A percentile compares a stretch with the other conserved stretches of the same genome.
These are phyloP conservation scores for Trichosporon sp. DNA, from an alignment of 1,284 basidiomycete species.

Conservation along the genomic window DNA sequence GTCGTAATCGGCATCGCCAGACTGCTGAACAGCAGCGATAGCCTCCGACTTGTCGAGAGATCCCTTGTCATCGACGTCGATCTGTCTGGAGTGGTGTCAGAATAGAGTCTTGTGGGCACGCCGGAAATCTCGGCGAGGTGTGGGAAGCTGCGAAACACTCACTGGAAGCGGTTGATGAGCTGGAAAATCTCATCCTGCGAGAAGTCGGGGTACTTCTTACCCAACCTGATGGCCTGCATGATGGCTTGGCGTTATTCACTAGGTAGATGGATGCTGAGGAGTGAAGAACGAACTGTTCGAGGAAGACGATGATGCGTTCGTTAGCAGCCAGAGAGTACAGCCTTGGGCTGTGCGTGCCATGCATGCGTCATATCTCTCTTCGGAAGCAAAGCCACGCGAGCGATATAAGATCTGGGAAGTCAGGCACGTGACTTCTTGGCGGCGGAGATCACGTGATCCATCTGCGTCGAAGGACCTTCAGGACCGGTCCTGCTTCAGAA, in stretches of 20 bases:
- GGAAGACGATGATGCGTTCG: slow-evolving; percentile 19
- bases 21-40: slow-evolving; percentile 72
- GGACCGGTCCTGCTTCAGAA: neutral
- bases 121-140: slow-evolving; percentile 18
- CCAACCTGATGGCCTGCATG: slow-evolving; percentile 64
- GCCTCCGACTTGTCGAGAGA: slow-evolving; percentile 80
- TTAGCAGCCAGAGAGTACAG: neutral
- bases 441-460: neutral
- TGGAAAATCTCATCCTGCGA: slow-evolving; percentile 89
- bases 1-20: slow-evolving; percentile 85
- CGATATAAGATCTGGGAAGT: neutral
- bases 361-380: slow-evolving; percentile 11
- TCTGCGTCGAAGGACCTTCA: neutral
- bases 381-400: slow-evolving; percentile 17
- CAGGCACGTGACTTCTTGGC: too few relatives aligned
- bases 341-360: slow-evolving; percentile 8
- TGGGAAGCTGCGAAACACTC: slow-evolving; percentile 50
- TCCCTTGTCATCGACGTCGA: slow-evolving; percentile 82
- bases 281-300: neutral
- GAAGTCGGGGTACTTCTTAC: slow-evolving; percentile 92
- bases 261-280: slow-evolving; percentile 4
- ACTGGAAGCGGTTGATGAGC: slow-evolving; percentile 92
- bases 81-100: slow-evolving; percentile 61
- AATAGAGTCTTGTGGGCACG: neutral
- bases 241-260: slow-evolving; percentile 24